Evolutionary conservation across 2,329 filamentous ascomycete species (phyloP).

Genomic region (Parafenestella ontariensis): DNA sequence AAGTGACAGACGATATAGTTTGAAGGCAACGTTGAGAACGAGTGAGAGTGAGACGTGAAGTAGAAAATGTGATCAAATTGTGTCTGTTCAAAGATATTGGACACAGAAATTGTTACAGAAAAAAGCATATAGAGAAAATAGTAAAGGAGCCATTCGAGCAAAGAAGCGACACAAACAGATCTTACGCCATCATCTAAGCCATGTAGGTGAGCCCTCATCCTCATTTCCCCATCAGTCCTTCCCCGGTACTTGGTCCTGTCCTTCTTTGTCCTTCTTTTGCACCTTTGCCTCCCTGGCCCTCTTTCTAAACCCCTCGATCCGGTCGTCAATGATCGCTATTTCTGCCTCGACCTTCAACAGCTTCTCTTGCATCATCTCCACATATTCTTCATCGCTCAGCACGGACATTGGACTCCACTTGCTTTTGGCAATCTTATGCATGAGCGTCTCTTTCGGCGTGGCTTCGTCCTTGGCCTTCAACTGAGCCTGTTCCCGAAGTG

Average conservation of each 20-base stretch:
- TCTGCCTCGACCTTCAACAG: constrained; percentile 75
- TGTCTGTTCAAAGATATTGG: neutral
- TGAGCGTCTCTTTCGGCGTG: constrained; percentile 51
- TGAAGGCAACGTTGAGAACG: neutral
- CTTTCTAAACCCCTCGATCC: constrained; percentile 63
- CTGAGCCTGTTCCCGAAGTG: constrained; percentile 44
- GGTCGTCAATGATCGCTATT: constrained; percentile 79
- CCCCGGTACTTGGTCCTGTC: neutral
- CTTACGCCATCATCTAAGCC: neutral
- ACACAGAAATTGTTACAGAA: neutral
- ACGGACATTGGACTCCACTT: constrained; percentile 75
- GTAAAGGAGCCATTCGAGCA: neutral
- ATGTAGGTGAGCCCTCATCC: neutral
- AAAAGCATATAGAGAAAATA: neutral
- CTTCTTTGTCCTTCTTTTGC: constrained; percentile 13
- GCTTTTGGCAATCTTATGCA: constrained; percentile 63
- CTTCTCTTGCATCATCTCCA: constrained; percentile 73
- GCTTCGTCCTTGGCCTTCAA: constrained; percentile 25
- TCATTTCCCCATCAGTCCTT: neutral
- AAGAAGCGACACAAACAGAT: neutral
- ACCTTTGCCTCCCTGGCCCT: constrained; percentile 29
- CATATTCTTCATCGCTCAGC: constrained; percentile 76
- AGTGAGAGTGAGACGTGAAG: neutral
- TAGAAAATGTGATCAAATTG: neutral
- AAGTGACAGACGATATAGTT: neutral